Base-by-base conservation (phyloP, 164 flowering plant species). In the Pachysandra terminalis region DNA sequence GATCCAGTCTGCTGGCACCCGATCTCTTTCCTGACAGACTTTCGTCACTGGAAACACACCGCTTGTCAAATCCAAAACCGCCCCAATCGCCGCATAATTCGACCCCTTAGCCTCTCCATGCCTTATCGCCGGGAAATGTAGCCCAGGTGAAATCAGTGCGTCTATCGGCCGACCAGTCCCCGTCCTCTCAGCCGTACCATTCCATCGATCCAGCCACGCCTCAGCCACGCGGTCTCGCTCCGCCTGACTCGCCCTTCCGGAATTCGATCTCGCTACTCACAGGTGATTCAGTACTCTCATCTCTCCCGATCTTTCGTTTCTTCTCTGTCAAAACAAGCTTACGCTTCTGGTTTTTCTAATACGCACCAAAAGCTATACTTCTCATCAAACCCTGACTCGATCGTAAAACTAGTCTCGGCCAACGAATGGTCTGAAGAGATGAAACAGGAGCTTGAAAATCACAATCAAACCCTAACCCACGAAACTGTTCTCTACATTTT, bases 401-500 rank as follows among this genome's bases (percentile, higher is more conserved):
- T 82, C 25, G 26, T 83, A 7, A 81, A 88, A 23, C 74, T 85
- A 5, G 51, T 89, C 19, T 23, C 69, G 65, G 74, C 77, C n/a
- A 71, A 80, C 45, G 86, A 80, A 17, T 87, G 90, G 92, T 81
- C 86, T 19, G 68, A 76, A 48, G 85, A 79, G 66, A 59, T 86
- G 23, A 87, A 85, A 71, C 58, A 53, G 15, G 76, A 83, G 74
- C 72, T 88, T 49, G 76, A 70, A 16, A 60, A 63, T 10, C 72
- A 65, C 0, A 65, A 63, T 35, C 68, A 83, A n/a, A 21, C 10
- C 2, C 35, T 77, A 64, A 82, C 79, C 73, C 92, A 87, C 64
- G 97, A 87, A 68, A 69, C 77, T 63, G 84, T 86, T 45, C 21
- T 89, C 23, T 91, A 90, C 63, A 78, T 86, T 65, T 68, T 91